A percentile compares a stretch with the other conserved stretches of the same genome.
Evolutionary conservation across 495 filamentous ascomycete genomes (phyloP).

Genomic region (Hypomontagnella submonticulosa): DNA sequence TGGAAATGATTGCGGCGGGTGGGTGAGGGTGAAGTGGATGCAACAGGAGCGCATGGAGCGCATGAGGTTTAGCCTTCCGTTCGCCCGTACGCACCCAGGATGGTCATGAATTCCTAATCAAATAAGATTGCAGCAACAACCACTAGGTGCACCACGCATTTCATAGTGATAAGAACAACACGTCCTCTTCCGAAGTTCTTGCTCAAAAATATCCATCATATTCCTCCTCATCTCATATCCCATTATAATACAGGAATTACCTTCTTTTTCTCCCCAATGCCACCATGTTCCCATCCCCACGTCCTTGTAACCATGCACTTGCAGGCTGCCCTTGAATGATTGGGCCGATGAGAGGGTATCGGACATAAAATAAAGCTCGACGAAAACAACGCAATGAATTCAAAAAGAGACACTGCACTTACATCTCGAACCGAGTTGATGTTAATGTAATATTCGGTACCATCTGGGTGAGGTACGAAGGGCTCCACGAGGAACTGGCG

Average conservation of each 20-base stretch:
- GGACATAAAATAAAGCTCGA: slow-evolving; percentile 41
- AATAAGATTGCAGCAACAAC: slow-evolving; percentile 38
- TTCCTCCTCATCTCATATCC: slow-evolving; percentile 4
- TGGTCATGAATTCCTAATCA: slow-evolving; percentile 36
- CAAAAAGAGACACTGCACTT: slow-evolving; percentile 54
- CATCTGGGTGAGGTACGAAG: slow-evolving; percentile 91
- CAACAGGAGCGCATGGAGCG: slow-evolving; percentile 48
- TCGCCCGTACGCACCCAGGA: slow-evolving; percentile 59
- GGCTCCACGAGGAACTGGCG: slow-evolving; percentile 98
- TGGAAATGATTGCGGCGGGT: slow-evolving; percentile 34
- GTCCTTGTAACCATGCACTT: slow-evolving; percentile 34
- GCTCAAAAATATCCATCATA: slow-evolving; percentile 6
- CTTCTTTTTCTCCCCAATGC: slow-evolving; percentile 10
- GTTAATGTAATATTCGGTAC: slow-evolving; percentile 99
- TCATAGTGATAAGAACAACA: slow-evolving; percentile 36
- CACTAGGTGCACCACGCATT: slow-evolving; percentile 25
- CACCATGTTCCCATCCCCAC: neutral
- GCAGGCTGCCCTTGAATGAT: slow-evolving; percentile 20
- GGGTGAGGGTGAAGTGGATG: slow-evolving; percentile 45
- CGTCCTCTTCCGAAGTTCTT: slow-evolving; percentile 18
- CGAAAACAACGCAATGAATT: slow-evolving; percentile 26
- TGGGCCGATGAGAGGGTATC: slow-evolving; percentile 14
- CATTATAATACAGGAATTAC: neutral
- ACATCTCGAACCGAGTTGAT: slow-evolving; percentile 92
- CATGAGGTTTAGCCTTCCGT: slow-evolving; percentile 65